Evolutionary conservation across 164 flowering plant genomes (phyloP).

Genomic region (Tetracentron sinense): DNA sequence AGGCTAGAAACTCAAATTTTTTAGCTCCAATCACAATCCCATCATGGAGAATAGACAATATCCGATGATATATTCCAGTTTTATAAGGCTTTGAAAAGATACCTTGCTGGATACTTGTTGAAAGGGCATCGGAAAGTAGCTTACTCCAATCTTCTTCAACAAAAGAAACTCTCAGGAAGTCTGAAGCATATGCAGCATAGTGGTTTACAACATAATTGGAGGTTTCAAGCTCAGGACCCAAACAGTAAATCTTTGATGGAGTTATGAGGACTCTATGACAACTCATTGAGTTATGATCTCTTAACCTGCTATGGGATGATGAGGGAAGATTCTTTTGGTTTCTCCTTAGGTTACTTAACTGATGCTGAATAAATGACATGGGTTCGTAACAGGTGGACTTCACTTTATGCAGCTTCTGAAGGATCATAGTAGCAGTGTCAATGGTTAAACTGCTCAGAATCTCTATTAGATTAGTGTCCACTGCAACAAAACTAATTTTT

Average conservation of each 20-base stretch:
- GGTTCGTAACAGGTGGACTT: constrained; percentile 64
- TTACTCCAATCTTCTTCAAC: constrained; percentile 96
- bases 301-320: constrained; percentile 29
- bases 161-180: constrained; percentile 83
- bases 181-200: constrained; percentile 65
- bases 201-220: constrained; percentile 81
- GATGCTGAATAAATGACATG: constrained; percentile 38
- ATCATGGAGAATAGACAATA: constrained; percentile 62
- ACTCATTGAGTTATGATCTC: constrained; percentile 52
- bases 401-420: constrained; percentile 64
- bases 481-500: constrained; percentile 55
- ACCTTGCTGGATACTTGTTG: constrained; percentile 45
- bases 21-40: constrained; percentile 77
- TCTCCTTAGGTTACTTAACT: constrained; percentile 19
- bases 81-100: constrained; percentile 52
- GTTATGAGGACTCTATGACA: constrained; percentile 78
- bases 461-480: constrained; percentile 43
- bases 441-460: constrained; percentile 33
- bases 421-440: constrained; percentile 43
- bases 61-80: constrained; percentile 62
- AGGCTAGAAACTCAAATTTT: constrained; percentile 81
- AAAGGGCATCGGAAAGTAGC: constrained; percentile 55
- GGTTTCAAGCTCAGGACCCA: constrained; percentile 92
- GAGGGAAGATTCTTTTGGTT: constrained; percentile 23
- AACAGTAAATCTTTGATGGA: constrained; percentile 74